Evolutionary conservation across 1,284 basidiomycete genomes (phyloP).

Genomic region (Sparassis latifolia): DNA sequence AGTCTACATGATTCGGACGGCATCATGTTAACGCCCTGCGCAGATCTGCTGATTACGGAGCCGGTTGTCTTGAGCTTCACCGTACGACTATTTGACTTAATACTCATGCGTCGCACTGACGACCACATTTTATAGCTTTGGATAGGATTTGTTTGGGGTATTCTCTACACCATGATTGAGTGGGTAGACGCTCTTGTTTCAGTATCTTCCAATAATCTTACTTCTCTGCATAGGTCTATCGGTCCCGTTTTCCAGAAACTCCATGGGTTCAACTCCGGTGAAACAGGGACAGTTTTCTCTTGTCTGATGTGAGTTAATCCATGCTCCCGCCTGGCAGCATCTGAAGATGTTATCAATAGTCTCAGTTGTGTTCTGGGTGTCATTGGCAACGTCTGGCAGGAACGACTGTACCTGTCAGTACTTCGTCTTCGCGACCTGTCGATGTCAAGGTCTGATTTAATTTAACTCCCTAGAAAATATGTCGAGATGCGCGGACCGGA

Average conservation of each 20-base stretch:
- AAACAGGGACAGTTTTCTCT: slow-evolving; percentile 58
- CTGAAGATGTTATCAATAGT: no score
- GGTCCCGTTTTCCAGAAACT: slow-evolving; percentile 29
- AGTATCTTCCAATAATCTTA: background rate
- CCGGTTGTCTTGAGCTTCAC: slow-evolving; percentile 72
- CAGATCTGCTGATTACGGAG: slow-evolving; percentile 66
- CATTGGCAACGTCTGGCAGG: slow-evolving; percentile 1
- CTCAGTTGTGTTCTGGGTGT: background rate
- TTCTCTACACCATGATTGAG: slow-evolving; percentile 66
- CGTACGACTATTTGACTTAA: slow-evolving; percentile 30
- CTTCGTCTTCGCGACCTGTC: background rate
- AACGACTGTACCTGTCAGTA: slow-evolving; percentile 1
- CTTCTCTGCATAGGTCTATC: background rate
- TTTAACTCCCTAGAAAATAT: slow-evolving; percentile 36
- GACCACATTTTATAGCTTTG: slow-evolving; percentile 43
- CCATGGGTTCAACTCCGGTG: slow-evolving; percentile 60
- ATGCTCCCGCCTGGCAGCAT: no score
- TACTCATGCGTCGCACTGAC: background rate
- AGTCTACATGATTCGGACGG: background rate
- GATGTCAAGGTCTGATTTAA: background rate
- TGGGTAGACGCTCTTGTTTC: slow-evolving; percentile 24
- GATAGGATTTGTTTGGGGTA: slow-evolving; percentile 75
- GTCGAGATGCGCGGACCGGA: slow-evolving; percentile 57
- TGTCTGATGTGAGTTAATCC: slow-evolving; percentile 45
- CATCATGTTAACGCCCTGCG: slow-evolving; percentile 1